Evolutionary conservation across 1,139 yeast genomes (phyloP).

Genomic region (Pichia sp.): DNA sequence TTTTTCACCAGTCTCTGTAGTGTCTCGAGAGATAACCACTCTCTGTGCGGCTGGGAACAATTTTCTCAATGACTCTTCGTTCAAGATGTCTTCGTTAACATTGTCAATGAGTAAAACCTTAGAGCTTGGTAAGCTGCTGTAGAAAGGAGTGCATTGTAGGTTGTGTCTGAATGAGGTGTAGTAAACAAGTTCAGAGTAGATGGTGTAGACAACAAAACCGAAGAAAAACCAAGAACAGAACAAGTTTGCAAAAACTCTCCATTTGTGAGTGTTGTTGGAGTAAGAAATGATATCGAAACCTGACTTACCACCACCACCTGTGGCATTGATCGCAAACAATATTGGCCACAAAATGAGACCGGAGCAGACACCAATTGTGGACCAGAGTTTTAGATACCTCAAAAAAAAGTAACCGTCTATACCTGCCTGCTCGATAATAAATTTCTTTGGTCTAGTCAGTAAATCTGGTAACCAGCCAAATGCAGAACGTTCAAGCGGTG

Average conservation of each 20-base stretch:
- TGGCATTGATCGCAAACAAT: slow-evolving; percentile 58
- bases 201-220: slow-evolving; percentile 58
- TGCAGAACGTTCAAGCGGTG: slow-evolving; percentile 54
- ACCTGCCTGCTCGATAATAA: slow-evolving; percentile 65
- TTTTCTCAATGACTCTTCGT: slow-evolving; percentile 53
- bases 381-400: slow-evolving; percentile 46
- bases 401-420: slow-evolving; percentile 68
- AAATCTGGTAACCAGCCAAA: slow-evolving; percentile 56
- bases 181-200: slow-evolving; percentile 77
- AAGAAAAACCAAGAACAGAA: slow-evolving; percentile 74
- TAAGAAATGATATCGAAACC: slow-evolving; percentile 80
- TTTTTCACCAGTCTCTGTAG: slow-evolving; percentile 48
- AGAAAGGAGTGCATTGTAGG: slow-evolving; percentile 71
- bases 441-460: slow-evolving; percentile 54
- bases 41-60: slow-evolving; percentile 66
- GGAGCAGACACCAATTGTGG: slow-evolving; percentile 31
- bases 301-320: slow-evolving; percentile 43
- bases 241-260: slow-evolving; percentile 81
- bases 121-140: slow-evolving; percentile 65
- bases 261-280: slow-evolving; percentile 51
- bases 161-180: slow-evolving; percentile 78
- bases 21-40: slow-evolving; percentile 69
- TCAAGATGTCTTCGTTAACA: slow-evolving; percentile 60
- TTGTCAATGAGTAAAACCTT: slow-evolving; percentile 76
- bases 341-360: slow-evolving; percentile 47